phyloP scores from a whole-genome alignment of 345 rosid genomes.

The Nasturtium officinale region DNA sequence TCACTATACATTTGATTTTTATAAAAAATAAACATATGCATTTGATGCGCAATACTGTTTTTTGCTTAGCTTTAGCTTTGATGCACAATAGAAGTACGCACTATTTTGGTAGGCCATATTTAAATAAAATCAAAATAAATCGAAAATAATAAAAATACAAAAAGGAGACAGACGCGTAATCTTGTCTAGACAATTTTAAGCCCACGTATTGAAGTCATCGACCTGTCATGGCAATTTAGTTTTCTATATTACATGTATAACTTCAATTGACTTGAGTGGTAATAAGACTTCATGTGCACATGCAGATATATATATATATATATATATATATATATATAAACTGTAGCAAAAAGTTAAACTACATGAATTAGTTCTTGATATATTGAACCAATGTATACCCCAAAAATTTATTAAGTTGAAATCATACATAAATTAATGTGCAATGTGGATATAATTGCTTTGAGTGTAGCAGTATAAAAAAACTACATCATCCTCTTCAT shows the following conservation, averaged over 20 bases:
- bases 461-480: no score
- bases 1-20: neutral
- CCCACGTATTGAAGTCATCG: slow-evolving; percentile 39
- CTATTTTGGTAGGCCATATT: slow-evolving; percentile 19
- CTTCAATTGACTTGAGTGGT: neutral
- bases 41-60: neutral
- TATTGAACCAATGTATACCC: neutral
- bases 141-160: neutral
- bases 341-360: neutral
- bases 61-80: neutral
- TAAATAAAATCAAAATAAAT: slow-evolving; percentile 13
- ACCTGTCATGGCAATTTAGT: slow-evolving; percentile 26
- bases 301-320: neutral
- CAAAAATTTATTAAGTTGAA: no score
- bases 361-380: neutral
- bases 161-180: slow-evolving; percentile 29
- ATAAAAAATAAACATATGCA: neutral
- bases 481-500: no score
- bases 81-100: neutral
- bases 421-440: no score
- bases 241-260: neutral
- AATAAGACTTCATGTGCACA: neutral
- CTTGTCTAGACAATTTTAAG: slow-evolving; percentile 33
- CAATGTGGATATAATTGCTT: no score
- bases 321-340: no score